A percentile compares a stretch with the other conserved stretches of the same genome.
These are phyloP conservation scores for Physaria fendleri DNA, from an alignment of 345 rosid genomes.

Conservation along the genomic window DNA sequence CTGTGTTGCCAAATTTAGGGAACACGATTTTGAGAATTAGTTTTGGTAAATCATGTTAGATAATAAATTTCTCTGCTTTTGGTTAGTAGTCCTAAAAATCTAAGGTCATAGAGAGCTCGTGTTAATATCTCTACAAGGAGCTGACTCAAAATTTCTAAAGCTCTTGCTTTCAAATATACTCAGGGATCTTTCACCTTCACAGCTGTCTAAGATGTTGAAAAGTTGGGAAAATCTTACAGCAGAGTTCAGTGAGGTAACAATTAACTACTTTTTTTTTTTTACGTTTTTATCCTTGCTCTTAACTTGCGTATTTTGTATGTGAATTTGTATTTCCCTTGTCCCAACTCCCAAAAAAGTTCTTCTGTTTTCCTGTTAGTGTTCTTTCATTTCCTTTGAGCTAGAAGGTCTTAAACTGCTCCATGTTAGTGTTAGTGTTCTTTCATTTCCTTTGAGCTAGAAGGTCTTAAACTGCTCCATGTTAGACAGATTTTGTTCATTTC, in stretches of 20 bases:
- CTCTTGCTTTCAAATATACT: slow-evolving; percentile 28
- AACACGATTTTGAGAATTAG: slow-evolving; percentile 5
- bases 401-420: background rate
- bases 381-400: slow-evolving; percentile 12
- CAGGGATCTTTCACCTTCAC: slow-evolving; percentile 67
- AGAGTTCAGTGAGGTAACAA: slow-evolving; percentile 51
- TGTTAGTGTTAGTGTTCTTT: slow-evolving; percentile 5
- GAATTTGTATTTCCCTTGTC: background rate
- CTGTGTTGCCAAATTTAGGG: background rate
- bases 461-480: background rate
- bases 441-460: slow-evolving; percentile 6
- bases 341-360: background rate
- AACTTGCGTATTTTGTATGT: slow-evolving; percentile 2
- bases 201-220: slow-evolving; percentile 46
- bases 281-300: background rate
- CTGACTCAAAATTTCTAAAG: slow-evolving; percentile 14
- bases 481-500: background rate
- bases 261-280: background rate
- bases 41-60: slow-evolving; percentile 6
- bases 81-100: background rate
- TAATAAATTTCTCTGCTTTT: background rate
- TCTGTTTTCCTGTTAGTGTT: background rate
- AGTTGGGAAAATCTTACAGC: slow-evolving; percentile 57
- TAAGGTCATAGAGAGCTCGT: background rate
- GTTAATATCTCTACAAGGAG: slow-evolving; percentile 4